These are phyloP conservation scores for Beauveria medogensis DNA, from an alignment of 2,329 filamentous ascomycete species.

Conservation along the genomic window DNA sequence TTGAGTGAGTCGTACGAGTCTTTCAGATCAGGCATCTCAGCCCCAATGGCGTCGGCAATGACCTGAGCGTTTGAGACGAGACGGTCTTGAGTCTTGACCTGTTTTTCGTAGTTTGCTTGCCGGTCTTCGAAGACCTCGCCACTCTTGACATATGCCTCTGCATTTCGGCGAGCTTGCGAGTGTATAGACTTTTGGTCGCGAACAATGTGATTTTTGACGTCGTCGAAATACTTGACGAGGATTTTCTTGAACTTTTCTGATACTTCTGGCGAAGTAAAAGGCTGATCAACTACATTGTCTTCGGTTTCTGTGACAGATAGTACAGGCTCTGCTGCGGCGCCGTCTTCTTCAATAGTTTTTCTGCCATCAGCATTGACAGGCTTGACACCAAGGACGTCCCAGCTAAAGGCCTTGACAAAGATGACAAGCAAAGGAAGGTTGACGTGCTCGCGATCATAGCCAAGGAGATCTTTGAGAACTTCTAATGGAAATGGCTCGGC, in stretches of 20 bases:
- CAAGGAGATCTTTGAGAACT: slow-evolving; percentile 92
- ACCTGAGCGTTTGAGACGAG: slow-evolving; percentile 84
- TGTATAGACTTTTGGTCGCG: slow-evolving; percentile 88
- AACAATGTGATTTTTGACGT: slow-evolving; percentile 79
- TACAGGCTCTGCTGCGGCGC: slow-evolving; percentile 14
- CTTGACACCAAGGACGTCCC: slow-evolving; percentile 85
- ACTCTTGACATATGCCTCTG: slow-evolving; percentile 96
- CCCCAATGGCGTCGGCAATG: slow-evolving; percentile 77
- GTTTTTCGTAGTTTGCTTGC: slow-evolving; percentile 91
- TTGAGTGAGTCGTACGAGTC: slow-evolving; percentile 67
- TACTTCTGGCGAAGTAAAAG: slow-evolving; percentile 67
- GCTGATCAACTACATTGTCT: slow-evolving; percentile 46
- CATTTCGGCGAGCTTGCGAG: slow-evolving; percentile 84
- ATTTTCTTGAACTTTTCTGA: slow-evolving; percentile 83
- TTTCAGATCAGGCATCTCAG: slow-evolving; percentile 88
- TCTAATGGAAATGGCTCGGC: slow-evolving; percentile 92
- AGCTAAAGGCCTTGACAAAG: slow-evolving; percentile 93
- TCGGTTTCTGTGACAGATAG: slow-evolving; percentile 33
- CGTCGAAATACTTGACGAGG: slow-evolving; percentile 80
- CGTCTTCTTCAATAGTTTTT: slow-evolving; percentile 62
- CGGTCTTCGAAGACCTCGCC: slow-evolving; percentile 97
- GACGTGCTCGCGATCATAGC: slow-evolving; percentile 83
- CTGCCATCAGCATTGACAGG: slow-evolving; percentile 65
- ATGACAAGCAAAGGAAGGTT: slow-evolving; percentile 88
- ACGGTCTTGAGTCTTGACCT: slow-evolving; percentile 85